A percentile compares a stretch with the other conserved stretches of the same genome.
Evolutionary conservation across 305 asterid genomes (phyloP).

Genomic region (Salvia sclarea): DNA sequence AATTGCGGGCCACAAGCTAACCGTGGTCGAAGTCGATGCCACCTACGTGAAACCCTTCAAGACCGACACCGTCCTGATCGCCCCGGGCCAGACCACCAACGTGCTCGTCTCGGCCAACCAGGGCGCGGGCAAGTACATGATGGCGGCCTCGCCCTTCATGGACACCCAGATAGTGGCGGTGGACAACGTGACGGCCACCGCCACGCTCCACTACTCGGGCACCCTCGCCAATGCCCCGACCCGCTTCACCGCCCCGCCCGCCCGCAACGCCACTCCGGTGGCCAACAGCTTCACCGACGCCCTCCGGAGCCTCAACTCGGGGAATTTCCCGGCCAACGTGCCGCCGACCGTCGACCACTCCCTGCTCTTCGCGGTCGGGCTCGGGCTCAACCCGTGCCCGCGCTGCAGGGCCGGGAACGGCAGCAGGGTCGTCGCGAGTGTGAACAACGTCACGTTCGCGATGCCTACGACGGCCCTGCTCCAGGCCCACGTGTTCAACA

Average conservation of each 20-base stretch:
- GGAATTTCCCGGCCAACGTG: constrained; percentile 47
- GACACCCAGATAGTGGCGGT: constrained; percentile 50
- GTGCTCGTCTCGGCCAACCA: constrained; percentile 45
- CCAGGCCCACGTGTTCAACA: constrained; percentile 47
- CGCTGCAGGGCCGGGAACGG: constrained; percentile 50
- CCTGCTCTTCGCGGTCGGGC: constrained; percentile 49
- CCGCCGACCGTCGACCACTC: constrained; percentile 45
- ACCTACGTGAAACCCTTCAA: constrained; percentile 60
- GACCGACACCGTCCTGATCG: constrained; percentile 46
- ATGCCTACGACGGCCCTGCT: constrained; percentile 55
- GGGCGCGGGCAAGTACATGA: constrained; percentile 49
- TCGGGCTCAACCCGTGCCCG: constrained; percentile 55
- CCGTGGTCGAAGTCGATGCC: constrained; percentile 65
- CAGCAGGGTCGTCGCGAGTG: constrained; percentile 47
- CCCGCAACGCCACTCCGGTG: constrained; percentile 49
- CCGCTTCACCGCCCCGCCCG: constrained; percentile 35
- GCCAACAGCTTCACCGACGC: constrained; percentile 48
- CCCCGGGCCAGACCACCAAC: constrained; percentile 63
- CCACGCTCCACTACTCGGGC: constrained; percentile 57
- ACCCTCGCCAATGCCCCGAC: constrained; percentile 43
- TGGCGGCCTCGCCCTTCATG: constrained; percentile 52
- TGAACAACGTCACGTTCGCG: constrained; percentile 56
- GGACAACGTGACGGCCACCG: constrained; percentile 61
- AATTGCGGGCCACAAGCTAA: constrained; percentile 60
- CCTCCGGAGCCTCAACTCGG: constrained; percentile 48